These are phyloP conservation scores for Trichoderma hamatum DNA, from an alignment of 2,329 filamentous ascomycete genomes.

Conservation along the genomic window DNA sequence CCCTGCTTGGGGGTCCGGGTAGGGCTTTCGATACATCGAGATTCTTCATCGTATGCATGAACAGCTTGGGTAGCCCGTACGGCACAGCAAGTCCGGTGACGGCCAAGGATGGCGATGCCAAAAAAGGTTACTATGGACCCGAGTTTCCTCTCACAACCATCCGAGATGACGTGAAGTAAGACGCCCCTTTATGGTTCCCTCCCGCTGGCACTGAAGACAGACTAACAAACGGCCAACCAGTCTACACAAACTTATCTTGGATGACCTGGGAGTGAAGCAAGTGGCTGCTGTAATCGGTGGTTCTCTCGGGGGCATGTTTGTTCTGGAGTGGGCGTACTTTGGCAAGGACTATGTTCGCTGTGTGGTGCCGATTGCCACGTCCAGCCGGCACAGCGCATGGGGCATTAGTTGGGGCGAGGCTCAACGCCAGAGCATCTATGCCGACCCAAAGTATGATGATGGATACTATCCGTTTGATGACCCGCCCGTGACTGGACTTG, in stretches of 20 bases:
- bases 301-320: slow-evolving; percentile 87
- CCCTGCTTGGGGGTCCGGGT: slow-evolving; percentile 74
- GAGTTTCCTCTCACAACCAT: slow-evolving; percentile 97
- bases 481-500: slow-evolving; percentile 82
- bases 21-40: slow-evolving; percentile 79
- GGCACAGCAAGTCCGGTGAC: slow-evolving; percentile 89
- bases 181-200: slow-evolving; percentile 28
- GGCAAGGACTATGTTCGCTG: slow-evolving; percentile 81
- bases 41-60: slow-evolving; percentile 86
- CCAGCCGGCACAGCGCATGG: slow-evolving; percentile 83
- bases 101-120: slow-evolving; percentile 76
- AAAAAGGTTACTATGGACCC: slow-evolving; percentile 81
- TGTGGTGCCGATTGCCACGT: slow-evolving; percentile 83
- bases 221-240: slow-evolving; percentile 56
- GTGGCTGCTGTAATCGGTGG: slow-evolving; percentile 80
- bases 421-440: slow-evolving; percentile 92
- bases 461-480: slow-evolving; percentile 91
- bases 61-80: slow-evolving; percentile 83
- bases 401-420: slow-evolving; percentile 90
- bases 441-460: slow-evolving; percentile 96
- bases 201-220: not conserved
- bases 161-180: slow-evolving; percentile 90
- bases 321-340: slow-evolving; percentile 90
- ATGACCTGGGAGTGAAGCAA: slow-evolving; percentile 78
- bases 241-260: slow-evolving; percentile 77